Evolutionary conservation across 73 alveolate species (phyloP).

Genomic region (Stentor coeruleus): DNA sequence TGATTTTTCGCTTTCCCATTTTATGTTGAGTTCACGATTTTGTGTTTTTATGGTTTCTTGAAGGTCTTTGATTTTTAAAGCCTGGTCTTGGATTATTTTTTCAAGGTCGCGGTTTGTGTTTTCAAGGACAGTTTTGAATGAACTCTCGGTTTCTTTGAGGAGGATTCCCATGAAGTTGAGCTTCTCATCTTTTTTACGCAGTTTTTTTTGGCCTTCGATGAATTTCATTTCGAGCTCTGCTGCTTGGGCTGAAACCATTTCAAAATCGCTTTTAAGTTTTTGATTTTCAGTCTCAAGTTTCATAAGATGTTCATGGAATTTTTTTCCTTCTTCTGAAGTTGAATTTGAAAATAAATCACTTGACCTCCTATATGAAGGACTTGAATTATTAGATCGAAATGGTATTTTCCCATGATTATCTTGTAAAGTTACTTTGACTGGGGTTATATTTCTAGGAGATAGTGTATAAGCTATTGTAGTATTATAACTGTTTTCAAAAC

Average conservation of each 20-base stretch:
- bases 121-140: not conserved
- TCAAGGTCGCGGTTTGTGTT: not conserved
- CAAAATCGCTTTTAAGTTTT: not conserved
- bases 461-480: not conserved
- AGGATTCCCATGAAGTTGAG: not conserved
- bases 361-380: not conserved
- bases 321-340: not conserved
- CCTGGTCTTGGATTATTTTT: not conserved
- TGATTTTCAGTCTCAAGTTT: not conserved
- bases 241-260: not conserved
- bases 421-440: not conserved
- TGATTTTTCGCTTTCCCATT: not conserved
- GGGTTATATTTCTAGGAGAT: not conserved
- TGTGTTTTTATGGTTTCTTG: not conserved
- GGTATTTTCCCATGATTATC: not conserved
- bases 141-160: not conserved
- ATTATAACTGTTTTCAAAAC: not conserved
- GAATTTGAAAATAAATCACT: not conserved
- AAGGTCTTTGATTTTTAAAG: not conserved
- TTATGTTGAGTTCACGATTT: not conserved
- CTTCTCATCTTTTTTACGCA: not conserved
- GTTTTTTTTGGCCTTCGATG: no score
- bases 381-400: not conserved
- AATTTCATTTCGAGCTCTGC: not conserved
- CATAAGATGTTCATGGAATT: not conserved